These are phyloP conservation scores for Aotearoamyces nothofagi DNA, from an alignment of 2,329 filamentous ascomycete species.

Conservation along the genomic window DNA sequence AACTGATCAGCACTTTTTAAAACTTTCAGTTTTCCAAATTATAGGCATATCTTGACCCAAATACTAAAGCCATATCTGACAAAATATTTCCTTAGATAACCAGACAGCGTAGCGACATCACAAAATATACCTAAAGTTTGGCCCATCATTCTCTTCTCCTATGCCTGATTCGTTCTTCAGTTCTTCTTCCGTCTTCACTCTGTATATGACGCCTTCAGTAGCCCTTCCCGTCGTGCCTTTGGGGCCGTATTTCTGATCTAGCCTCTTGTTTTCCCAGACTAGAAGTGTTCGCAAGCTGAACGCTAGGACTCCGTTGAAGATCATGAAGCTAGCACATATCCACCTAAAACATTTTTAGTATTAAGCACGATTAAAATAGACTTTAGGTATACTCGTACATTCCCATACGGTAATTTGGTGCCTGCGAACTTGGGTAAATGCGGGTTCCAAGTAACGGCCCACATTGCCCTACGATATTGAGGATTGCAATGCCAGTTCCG, in stretches of 20 bases:
- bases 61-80: no score
- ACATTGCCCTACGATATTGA: constrained; percentile 52
- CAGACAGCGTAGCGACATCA: no score
- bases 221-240: no score
- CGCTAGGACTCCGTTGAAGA: constrained; percentile 40
- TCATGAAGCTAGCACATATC: constrained; percentile 45
- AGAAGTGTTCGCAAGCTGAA: constrained; percentile 36
- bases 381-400: no score
- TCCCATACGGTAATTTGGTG: constrained; percentile 35
- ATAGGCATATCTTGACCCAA: no score
- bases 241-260: background rate
- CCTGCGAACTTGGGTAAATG: constrained; percentile 35
- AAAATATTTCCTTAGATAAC: no score
- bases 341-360: no score
- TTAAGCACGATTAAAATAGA: no score
- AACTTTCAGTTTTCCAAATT: no score
- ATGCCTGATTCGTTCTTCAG: background rate
- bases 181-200: no score
- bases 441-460: constrained; percentile 48
- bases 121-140: constrained; percentile 12
- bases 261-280: constrained; percentile 40
- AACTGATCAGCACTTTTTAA: no score
- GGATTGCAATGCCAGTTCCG: constrained; percentile 49
- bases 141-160: constrained; percentile 14
- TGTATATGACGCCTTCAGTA: constrained; percentile 1